Base-by-base conservation (phyloP, 2,329 filamentous ascomycete species). In the Pezicula radicicola region DNA sequence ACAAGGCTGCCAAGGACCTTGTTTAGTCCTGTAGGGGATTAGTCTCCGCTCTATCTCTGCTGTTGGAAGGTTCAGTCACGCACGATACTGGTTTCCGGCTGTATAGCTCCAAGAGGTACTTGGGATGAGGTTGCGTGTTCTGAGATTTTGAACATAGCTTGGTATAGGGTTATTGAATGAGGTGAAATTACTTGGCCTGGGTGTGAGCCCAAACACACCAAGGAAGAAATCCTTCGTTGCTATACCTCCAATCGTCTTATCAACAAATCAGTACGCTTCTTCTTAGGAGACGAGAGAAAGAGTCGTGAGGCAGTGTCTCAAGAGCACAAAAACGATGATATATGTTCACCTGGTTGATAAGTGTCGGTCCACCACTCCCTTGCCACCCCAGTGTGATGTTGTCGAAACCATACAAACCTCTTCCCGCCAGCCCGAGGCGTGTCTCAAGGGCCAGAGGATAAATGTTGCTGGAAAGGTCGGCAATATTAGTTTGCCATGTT, bases 401-500 rank as follows among this genome's bases (percentile, higher is more conserved):
- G 39, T 61, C 59, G 36, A 58, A 56, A 9, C 59, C 59, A 52
- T 55, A 61, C 42, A 49, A 28, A 13, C 55, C 58, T 41, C 50
- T 51, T 0, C 54, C 54, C 3, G 43, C 54, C 28, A 53, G 50
- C 15, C 57, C 57, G 16, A 59, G 42, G 4, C 28, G 30, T 4
- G 37, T 45, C 39, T 59, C 53, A 18, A 59, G 45, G 2, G 27
- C 46, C 13, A 62, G 49, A 5, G 45, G 30, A 41, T 58, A 60
- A 15, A 63, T 54, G 42, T 71, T 68, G 55, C 70, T 72, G 2
- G 58, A 61, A 37, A 63, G 68, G 16, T 56, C 42, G 4, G 70
- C 70, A 12, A 66, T n/a, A 27, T 68, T 62, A 10, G 67, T 27
- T 3, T 60, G 25, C 81, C 83, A 89, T 39, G 76, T 77, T 8